These are phyloP conservation scores for Trypanosoma platydactyli DNA, from an alignment of 208 protist species.

Conservation along the genomic window DNA sequence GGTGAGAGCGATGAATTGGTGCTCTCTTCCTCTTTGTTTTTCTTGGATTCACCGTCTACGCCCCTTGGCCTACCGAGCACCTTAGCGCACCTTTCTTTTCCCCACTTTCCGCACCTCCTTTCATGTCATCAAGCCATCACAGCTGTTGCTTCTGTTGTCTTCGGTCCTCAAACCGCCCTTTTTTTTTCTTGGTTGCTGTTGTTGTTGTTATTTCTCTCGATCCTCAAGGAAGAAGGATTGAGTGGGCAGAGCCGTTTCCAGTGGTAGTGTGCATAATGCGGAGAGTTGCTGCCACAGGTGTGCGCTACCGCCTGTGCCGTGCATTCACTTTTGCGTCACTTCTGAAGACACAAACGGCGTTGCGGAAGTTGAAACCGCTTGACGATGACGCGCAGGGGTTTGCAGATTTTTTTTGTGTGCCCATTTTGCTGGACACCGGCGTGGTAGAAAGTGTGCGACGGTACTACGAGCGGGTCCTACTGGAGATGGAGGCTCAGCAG, in stretches of 20 bases:
- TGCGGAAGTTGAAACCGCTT: conserved; percentile 33
- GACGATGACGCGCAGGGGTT: conserved; percentile 38
- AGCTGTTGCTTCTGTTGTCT: conserved; percentile 20
- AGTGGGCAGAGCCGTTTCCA: no score
- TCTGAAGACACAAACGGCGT: conserved; percentile 43
- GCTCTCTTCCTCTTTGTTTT: no score
- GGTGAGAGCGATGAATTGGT: no score
- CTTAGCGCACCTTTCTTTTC: no score
- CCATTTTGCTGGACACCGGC: conserved; percentile 14
- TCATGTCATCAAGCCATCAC: background rate
- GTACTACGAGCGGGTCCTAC: conserved; percentile 31
- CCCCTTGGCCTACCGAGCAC: no score
- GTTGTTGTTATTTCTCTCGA: background rate
- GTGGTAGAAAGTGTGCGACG: conserved; percentile 29
- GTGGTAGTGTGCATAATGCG: conserved; percentile 4
- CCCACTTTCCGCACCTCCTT: no score
- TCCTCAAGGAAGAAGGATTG: background rate
- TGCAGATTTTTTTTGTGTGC: conserved; percentile 50
- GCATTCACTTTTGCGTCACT: conserved; percentile 36
- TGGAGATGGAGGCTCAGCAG: conserved; percentile 25
- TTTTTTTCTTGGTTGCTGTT: no score
- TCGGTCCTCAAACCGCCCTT: no score
- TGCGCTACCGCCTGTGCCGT: background rate
- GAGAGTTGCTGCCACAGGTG: background rate
- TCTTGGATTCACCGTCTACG: no score